phyloP scores from a whole-genome alignment of 2,329 filamentous ascomycete genomes.

The Aspergillus terreus region DNA sequence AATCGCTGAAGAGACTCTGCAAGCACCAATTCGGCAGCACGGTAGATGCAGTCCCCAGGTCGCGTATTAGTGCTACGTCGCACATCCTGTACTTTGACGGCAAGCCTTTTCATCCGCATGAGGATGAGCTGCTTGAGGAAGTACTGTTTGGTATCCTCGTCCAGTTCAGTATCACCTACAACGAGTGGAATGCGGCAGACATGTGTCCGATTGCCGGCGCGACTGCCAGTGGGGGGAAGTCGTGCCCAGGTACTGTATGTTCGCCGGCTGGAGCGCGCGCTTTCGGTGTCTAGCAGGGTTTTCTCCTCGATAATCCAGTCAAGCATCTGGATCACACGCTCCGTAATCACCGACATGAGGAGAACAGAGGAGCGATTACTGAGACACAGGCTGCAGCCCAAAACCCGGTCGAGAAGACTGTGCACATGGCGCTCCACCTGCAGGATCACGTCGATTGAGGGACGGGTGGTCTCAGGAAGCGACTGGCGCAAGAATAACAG shows the following conservation, averaged over 20 bases:
- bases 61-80: constrained; percentile 1
- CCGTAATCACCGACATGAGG: constrained; percentile 5
- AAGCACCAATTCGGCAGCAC: constrained; percentile 4
- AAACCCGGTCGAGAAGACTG: neutral
- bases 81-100: constrained; percentile 4
- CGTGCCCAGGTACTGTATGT: neutral
- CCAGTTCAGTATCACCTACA: neutral
- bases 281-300: constrained; percentile 3
- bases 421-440: constrained; percentile 3
- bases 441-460: constrained; percentile 5
- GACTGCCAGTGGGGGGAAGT: neutral
- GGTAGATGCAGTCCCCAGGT: constrained; percentile 2
- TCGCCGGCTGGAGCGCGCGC: constrained; percentile 2
- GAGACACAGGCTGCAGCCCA: constrained; percentile 1
- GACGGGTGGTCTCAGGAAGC: constrained; percentile 1
- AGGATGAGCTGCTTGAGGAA: constrained; percentile 6
- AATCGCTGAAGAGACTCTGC: constrained; percentile 4
- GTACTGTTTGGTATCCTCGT: constrained; percentile 6
- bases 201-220: neutral
- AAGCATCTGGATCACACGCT: constrained; percentile 7
- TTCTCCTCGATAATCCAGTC: constrained; percentile 9
- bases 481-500: constrained; percentile 6
- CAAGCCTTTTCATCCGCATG: constrained; percentile 6
- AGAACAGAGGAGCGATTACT: constrained; percentile 6
- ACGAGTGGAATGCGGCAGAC: constrained; percentile 2